phyloP scores from a whole-genome alignment of 2,329 filamentous ascomycete species.

The Fusarium sororula region DNA sequence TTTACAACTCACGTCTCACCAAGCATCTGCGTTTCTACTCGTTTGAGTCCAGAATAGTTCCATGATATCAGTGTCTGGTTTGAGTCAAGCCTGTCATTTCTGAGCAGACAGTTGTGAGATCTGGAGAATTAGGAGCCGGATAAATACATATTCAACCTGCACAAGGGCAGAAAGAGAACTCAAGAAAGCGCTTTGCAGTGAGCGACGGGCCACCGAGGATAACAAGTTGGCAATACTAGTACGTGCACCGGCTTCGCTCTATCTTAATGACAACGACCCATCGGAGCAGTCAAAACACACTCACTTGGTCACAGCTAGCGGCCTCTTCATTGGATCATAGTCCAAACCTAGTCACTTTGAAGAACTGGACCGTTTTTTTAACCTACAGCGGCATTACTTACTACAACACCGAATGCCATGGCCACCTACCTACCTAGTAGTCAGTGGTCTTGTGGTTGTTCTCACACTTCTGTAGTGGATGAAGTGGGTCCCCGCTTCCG shows the following conservation, averaged over 20 bases:
- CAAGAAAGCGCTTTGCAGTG: not conserved
- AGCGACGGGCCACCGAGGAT: not conserved
- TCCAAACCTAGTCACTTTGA: not conserved
- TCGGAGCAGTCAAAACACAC: not conserved
- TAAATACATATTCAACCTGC: not conserved
- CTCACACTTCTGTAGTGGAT: slow-evolving; percentile 3
- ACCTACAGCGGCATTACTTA: not conserved
- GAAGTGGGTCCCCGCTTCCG: slow-evolving; percentile 23
- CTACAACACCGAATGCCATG: slow-evolving; percentile 11
- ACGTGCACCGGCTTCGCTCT: not conserved
- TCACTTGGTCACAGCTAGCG: not conserved
- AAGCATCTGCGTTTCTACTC: not conserved
- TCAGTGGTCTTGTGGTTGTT: slow-evolving; percentile 3
- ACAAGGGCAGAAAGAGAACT: not conserved
- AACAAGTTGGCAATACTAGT: not conserved
- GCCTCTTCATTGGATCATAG: slow-evolving; percentile 2
- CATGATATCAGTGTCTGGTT: not conserved
- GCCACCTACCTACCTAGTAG: not conserved
- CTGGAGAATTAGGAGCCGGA: not conserved
- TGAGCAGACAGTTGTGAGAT: not conserved
- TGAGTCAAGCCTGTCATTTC: not conserved
- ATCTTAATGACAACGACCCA: not conserved
- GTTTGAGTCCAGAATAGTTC: not conserved
- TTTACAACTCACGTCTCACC: not conserved
- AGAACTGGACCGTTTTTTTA: not conserved